phyloP scores from a whole-genome alignment of 2,329 filamentous ascomycete species.

The Curvularia sp. region DNA sequence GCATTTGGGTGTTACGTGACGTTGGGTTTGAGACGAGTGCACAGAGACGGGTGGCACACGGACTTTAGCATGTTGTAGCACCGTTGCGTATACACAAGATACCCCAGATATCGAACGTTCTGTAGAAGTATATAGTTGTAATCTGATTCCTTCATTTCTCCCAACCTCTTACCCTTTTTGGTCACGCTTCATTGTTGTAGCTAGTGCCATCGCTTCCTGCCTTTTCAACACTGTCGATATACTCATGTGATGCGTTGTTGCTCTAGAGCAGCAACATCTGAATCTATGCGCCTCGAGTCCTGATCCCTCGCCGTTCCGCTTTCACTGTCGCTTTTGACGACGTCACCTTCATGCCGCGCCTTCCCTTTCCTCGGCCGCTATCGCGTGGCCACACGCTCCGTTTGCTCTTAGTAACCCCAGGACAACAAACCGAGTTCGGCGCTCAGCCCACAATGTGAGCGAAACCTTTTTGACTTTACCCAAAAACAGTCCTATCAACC shows the following conservation, averaged over 20 bases:
- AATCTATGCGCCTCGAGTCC: not conserved
- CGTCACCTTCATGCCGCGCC: conserved; percentile 20
- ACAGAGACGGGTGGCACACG: conserved; percentile 17
- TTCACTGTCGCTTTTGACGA: not conserved
- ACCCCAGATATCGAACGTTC: conserved; percentile 24
- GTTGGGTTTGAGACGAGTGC: conserved; percentile 16
- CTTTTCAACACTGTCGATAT: not conserved
- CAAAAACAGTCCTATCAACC: not conserved
- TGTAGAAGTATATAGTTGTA: conserved; percentile 10
- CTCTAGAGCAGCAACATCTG: not conserved
- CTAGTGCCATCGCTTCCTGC: not conserved
- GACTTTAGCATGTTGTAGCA: conserved; percentile 11
- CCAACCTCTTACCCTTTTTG: not conserved
- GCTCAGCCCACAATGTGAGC: conserved; percentile 3
- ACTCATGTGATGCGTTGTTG: not conserved
- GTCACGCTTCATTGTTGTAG: not conserved
- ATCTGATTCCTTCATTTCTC: not conserved
- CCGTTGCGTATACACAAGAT: conserved; percentile 19
- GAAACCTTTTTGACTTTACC: not conserved
- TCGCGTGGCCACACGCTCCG: conserved; percentile 13
- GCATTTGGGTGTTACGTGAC: conserved; percentile 17
- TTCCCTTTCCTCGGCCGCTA: conserved; percentile 17
- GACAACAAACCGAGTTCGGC: conserved; percentile 15
- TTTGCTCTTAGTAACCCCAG: conserved; percentile 27
- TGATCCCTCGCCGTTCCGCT: not conserved